Conservation (phyloP, 108 stramenopile genomes). For the Nitzschia sp. region DNA sequence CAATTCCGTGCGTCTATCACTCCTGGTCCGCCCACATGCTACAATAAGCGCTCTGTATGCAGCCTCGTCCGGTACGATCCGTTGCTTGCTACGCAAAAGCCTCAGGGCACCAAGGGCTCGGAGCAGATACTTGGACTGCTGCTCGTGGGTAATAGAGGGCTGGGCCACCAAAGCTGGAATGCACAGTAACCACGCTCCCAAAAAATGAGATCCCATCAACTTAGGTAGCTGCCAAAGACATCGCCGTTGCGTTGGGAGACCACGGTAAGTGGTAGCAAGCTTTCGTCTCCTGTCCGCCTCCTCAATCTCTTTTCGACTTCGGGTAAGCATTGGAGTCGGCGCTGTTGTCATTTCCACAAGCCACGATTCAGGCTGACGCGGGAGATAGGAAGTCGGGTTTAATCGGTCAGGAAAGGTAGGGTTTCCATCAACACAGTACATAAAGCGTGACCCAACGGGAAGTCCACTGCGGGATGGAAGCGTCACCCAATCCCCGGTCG, state of each 20-base stretch:
- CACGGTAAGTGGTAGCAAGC: slow-evolving; percentile 58
- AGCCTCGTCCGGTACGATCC: slow-evolving; percentile 86
- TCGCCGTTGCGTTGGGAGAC: slow-evolving; percentile 71
- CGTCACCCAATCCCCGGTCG: slow-evolving; percentile 73
- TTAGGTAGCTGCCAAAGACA: slow-evolving; percentile 88
- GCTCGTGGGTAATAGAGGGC: slow-evolving; percentile 42
- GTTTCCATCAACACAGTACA: slow-evolving; percentile 82
- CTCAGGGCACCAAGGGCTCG: slow-evolving; percentile 83
- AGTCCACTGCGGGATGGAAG: slow-evolving; percentile 53
- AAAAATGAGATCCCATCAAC: slow-evolving; percentile 85
- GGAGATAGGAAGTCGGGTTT: slow-evolving; percentile 55
- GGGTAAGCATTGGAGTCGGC: slow-evolving; percentile 63
- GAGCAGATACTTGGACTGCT: slow-evolving; percentile 70
- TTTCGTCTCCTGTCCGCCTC: slow-evolving; percentile 64
- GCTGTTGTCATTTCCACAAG: slow-evolving; percentile 49
- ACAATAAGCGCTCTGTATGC: slow-evolving; percentile 83
- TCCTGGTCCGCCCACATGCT: slow-evolving; percentile 75
- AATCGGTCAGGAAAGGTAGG: slow-evolving; percentile 78
- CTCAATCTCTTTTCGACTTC: slow-evolving; percentile 78
- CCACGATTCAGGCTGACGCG: slow-evolving; percentile 69
- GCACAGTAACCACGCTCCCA: slow-evolving; percentile 81
- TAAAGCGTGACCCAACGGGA: slow-evolving; percentile 46
- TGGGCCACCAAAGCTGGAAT: slow-evolving; percentile 73
- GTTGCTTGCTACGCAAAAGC: slow-evolving; percentile 61
- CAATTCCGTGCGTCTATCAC: slow-evolving; percentile 72